phyloP scores from a whole-genome alignment of 1,284 basidiomycete species.

The Ceratobasidium papillatum region DNA sequence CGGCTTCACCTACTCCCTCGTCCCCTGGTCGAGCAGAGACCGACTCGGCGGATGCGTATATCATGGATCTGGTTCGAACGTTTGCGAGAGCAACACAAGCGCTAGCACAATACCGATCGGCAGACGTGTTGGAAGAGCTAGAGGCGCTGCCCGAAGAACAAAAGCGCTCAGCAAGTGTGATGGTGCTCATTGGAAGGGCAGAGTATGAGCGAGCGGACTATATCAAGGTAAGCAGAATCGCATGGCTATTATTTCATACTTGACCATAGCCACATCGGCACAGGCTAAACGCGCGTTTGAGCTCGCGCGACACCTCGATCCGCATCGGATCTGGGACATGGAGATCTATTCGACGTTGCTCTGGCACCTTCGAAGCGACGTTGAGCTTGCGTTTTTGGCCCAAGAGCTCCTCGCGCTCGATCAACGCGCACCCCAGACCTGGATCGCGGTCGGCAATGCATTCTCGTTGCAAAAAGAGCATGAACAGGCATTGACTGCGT shows the following conservation, averaged over 20 bases:
- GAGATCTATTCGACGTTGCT: slow-evolving; percentile 93
- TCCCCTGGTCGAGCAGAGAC: slow-evolving; percentile 45
- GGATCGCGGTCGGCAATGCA: slow-evolving; percentile 94
- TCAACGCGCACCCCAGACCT: slow-evolving; percentile 83
- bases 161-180: slow-evolving; percentile 76
- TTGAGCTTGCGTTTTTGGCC: slow-evolving; percentile 86
- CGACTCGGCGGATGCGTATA: slow-evolving; percentile 79
- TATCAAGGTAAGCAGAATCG: slow-evolving; percentile 68
- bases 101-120: slow-evolving; percentile 78
- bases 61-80: slow-evolving; percentile 80
- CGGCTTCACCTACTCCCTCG: slow-evolving; percentile 31
- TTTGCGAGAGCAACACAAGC: slow-evolving; percentile 81
- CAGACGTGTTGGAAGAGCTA: slow-evolving; percentile 75
- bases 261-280: slow-evolving; percentile 48
- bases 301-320: slow-evolving; percentile 78
- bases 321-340: slow-evolving; percentile 88
- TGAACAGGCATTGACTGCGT: slow-evolving; percentile 89
- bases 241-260: not conserved
- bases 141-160: slow-evolving; percentile 79
- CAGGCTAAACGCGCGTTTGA: slow-evolving; percentile 88
- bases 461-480: slow-evolving; percentile 93
- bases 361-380: slow-evolving; percentile 87
- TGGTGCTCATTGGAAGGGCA: slow-evolving; percentile 82
- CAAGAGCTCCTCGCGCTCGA: slow-evolving; percentile 87
- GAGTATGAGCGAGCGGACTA: slow-evolving; percentile 91